Evolutionary conservation across 768 basidiomycete species (phyloP), one percentile per base, ranked within the genome.

Genomic region (Lactarius vividus): DNA sequence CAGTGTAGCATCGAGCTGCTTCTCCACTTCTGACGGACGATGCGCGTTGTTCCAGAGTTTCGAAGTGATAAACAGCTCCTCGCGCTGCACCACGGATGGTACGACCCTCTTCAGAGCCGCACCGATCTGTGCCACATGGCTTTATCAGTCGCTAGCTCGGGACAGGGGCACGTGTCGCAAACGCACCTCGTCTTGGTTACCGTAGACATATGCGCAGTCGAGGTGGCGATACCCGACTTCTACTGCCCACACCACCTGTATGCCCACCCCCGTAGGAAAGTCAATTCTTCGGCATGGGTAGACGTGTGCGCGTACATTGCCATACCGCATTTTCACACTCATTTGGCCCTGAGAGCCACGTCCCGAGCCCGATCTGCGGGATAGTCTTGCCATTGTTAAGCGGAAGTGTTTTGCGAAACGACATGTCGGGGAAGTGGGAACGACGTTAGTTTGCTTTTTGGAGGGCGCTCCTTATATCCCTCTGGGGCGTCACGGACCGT

Each of bases 31-130:
- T 9, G 83, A 80, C 5, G 89, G 86, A 65, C 81, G 82, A 73
- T 92, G 91, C 11, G 83, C 79, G 56, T 82, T 80, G 76, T 93
- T 93, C 92, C 92, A 94, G 56, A 92, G 82, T 75, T 95, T 92
- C 52, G 85, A 86, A 3, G 90, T 91, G 75, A 91, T 86, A 76
- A 89, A 92, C 62, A 94, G 82, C 16, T 94, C 87, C 73, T 90
- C 85, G 69, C 92, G 88, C 72, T 86, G 84, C 66, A 92, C 89
- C 61, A 92, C 88, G 10, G 84, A 83, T 1, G 87, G 87, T 66
- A 92, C 85, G 73, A 93, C 84, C 73, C 88, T 89, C 76, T 88
- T 88, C 72, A 92, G 79, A 1, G 89, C 89, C 3, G 81, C 80
- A 5, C 90, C 88, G 62, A 91, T 85, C 76, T 78, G 55, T 13